phyloP scores from a whole-genome alignment of 2,329 filamentous ascomycete genomes.

The Aspergillus candidus region DNA sequence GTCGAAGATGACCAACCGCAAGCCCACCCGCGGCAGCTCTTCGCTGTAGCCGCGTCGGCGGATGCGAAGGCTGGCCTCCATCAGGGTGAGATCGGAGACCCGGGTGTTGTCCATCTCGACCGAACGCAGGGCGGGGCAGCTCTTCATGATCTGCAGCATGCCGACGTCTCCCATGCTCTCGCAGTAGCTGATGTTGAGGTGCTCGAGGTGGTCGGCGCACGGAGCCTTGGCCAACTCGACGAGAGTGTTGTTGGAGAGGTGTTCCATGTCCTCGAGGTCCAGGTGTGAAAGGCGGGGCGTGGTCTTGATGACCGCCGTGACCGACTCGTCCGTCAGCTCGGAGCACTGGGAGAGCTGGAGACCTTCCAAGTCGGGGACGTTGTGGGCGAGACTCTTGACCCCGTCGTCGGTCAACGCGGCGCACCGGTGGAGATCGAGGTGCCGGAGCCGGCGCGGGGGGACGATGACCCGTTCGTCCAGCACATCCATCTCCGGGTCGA shows the following conservation, averaged over 20 bases:
- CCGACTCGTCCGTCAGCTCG: constrained; percentile 64
- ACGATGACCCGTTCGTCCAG: constrained; percentile 71
- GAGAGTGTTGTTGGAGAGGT: constrained; percentile 69
- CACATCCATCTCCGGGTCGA: constrained; percentile 70
- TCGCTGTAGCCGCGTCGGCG: constrained; percentile 55
- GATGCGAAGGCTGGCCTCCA: constrained; percentile 78
- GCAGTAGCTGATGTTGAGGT: constrained; percentile 86
- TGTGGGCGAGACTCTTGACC: constrained; percentile 63
- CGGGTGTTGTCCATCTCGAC: constrained; percentile 91
- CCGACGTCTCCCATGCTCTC: constrained; percentile 77
- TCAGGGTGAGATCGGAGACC: constrained; percentile 76
- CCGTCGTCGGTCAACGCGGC: constrained; percentile 64
- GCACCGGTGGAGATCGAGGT: constrained; percentile 81
- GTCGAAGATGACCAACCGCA: constrained; percentile 81
- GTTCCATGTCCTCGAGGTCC: constrained; percentile 78
- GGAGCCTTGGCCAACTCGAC: constrained; percentile 70
- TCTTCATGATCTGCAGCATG: constrained; percentile 74
- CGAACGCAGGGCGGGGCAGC: constrained; percentile 61
- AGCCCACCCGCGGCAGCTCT: constrained; percentile 51
- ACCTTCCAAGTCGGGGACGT: constrained; percentile 73
- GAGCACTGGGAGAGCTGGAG: constrained; percentile 75
- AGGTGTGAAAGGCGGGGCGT: constrained; percentile 74
- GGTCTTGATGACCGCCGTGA: constrained; percentile 67
- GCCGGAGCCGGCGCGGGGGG: constrained; percentile 68
- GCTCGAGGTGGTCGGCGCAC: constrained; percentile 64